Base-by-base conservation (phyloP, 2,329 filamentous ascomycete genomes). In the Botrytis pseudocinerea region DNA sequence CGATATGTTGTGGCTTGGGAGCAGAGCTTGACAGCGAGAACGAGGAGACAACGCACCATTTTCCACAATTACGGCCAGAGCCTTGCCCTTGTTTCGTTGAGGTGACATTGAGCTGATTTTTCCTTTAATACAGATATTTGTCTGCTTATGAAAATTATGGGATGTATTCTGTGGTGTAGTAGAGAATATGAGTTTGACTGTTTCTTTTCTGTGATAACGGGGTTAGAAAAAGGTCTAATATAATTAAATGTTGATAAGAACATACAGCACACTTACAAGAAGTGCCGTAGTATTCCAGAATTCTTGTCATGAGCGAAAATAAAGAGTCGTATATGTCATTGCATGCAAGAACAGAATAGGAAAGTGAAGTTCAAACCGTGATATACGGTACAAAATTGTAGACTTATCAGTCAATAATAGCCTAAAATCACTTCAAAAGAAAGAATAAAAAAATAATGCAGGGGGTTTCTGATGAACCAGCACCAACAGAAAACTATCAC, bases 391-490 rank as follows among this genome's bases (percentile, higher is more conserved):
- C 48, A 51, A 6, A 51, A n/a, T 3, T 25, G 48, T 51, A 9
- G 48, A 14, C 48, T 10, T 5, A 4, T 4, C 10, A 51, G 25
- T 51, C 22, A 51, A 51, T 48, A 12, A 12, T 51, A 25, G 22
- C 22, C 14, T 2, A 25, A 51, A 25, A n/a, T 0, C 9, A n/a
- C 1, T 51, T n/a, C 1, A n/a, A 5, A 0, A 14, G 10, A 0
- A 12, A n/a, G n/a, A n/a, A 1, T 1, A 51, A 51, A 51, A 51
- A 2, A 51, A 51, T 0, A 10, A 51, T 51, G 12, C 10, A 14
- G n/a, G 22, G 12, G 25, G 25, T 25, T 0, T 14, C 22, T 4
- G 4, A 51, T 14, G 25, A 22, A n/a, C 48, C 2, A 1, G 6
- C 14, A 51, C 25, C 10, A 10, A 51, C 10, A 14, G 4, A n/a